These are phyloP conservation scores for Penicillium sp. DNA, from an alignment of 2,329 filamentous ascomycete species.

Conservation along the genomic window DNA sequence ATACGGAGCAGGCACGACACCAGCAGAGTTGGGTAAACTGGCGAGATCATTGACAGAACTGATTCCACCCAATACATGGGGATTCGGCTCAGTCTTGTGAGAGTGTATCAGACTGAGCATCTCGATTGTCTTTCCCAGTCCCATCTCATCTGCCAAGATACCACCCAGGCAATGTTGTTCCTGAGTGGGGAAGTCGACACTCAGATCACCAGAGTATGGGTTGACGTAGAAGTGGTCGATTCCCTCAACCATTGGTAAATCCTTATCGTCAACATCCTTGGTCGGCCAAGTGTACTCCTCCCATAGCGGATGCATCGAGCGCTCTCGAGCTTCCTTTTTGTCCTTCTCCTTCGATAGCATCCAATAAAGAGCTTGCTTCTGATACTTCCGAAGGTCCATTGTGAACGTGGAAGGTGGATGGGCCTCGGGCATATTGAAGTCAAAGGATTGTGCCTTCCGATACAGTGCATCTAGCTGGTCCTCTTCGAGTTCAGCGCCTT, in stretches of 20 bases:
- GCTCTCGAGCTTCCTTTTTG: constrained; percentile 62
- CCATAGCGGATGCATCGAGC: constrained; percentile 95
- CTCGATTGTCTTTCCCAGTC: constrained; percentile 94
- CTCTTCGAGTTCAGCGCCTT: constrained; percentile 86
- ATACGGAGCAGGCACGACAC: constrained; percentile 66
- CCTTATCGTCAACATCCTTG: constrained; percentile 79
- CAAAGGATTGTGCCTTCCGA: constrained; percentile 92
- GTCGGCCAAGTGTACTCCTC: constrained; percentile 88
- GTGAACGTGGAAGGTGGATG: constrained; percentile 77
- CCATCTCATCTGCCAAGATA: constrained; percentile 94
- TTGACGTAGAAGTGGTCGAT: constrained; percentile 86
- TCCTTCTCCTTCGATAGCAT: constrained; percentile 92
- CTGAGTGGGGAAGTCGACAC: constrained; percentile 83
- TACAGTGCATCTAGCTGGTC: constrained; percentile 92
- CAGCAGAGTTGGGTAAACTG: constrained; percentile 54
- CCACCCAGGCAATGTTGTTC: constrained; percentile 93
- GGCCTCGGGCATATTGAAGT: constrained; percentile 83
- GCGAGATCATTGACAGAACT: constrained; percentile 57
- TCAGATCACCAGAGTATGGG: constrained; percentile 91
- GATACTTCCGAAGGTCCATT: constrained; percentile 82
- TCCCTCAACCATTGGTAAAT: constrained; percentile 59
- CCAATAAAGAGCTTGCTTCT: constrained; percentile 93
- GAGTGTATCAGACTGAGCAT: constrained; percentile 93
- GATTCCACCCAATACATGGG: constrained; percentile 25
- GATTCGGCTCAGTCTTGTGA: constrained; percentile 57